Evolutionary conservation across 495 filamentous ascomycete genomes (phyloP), one percentile per base, ranked within the genome.

Genomic region (Aspergillus incahuasiensis): DNA sequence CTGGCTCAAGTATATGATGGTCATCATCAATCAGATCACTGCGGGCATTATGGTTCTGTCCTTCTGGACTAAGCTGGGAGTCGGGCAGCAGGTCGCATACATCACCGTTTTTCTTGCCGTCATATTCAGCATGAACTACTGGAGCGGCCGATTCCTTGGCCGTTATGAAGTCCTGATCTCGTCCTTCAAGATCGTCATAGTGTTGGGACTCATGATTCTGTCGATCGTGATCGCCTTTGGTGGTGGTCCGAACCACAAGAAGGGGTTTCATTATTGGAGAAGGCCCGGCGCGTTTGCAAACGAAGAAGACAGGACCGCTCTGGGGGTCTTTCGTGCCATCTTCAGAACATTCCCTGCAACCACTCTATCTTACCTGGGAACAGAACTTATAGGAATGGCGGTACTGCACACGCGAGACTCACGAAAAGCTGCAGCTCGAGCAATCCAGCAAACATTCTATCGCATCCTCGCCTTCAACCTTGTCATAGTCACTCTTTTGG

Each of bases 381-480:
- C 90, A 13, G 91, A 96, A 72, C 76, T 91, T 22, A 83, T 94
- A 49, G 90, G 83, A 48, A 76, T 85, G 46, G 73, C 72, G 4
- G 69, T 79, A 19, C 71, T 79, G 7, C 89, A 92, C 70, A 83
- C 86, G 20, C 77, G 77, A 11, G 87, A 90, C 67, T 87, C 91
- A 0, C 76, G 81, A 49, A 82, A 82, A 62, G 82, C 82, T 13
- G 86, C 92, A 34, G 87, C 88, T 39, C 77, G 79, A 54, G 89
- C 91, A 4, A 84, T 85, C 38, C 85, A 82, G 54, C 80, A 88
- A 57, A 87, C 85, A 47, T 92, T 95, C 64, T 91, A 86, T 69
- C 86, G 91, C 30, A 89, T 95, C 58, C 56, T 86, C 55, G 77
- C 92, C 67, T 90, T 95, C 74, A 92, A 94, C 69, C 65, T 81